Percentiles rank a stretch among this genome's conserved stretches.
phyloP scores from a whole-genome alignment of 179 eudicot genomes.

The Drosera spatulata region DNA sequence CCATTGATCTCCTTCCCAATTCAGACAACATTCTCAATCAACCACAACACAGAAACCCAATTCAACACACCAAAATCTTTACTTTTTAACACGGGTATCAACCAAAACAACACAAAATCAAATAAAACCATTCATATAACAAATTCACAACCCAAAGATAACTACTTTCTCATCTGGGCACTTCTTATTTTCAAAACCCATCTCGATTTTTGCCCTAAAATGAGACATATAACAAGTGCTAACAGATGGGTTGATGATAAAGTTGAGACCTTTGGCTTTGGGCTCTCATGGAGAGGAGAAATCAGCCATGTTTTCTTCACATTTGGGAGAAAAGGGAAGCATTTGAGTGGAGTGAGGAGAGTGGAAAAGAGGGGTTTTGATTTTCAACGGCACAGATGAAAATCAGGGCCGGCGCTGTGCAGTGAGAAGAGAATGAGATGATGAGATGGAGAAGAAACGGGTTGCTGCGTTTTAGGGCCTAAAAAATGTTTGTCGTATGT shows the following conservation, averaged over 20 bases:
- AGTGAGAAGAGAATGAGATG: too few relatives aligned
- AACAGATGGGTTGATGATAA: conserved; percentile 19
- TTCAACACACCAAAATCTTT: neutral
- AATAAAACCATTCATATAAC: neutral
- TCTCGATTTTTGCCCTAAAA: neutral
- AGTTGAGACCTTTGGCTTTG: neutral
- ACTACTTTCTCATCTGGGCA: neutral
- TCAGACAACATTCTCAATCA: conserved; percentile 37
- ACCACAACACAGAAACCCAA: neutral
- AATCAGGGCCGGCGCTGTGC: too few relatives aligned
- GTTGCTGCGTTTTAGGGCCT: too few relatives aligned
- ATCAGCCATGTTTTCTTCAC: conserved; percentile 12
- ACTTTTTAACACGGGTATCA: conserved; percentile 1
- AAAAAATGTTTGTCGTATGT: too few relatives aligned
- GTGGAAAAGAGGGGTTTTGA: too few relatives aligned
- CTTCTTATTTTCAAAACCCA: neutral
- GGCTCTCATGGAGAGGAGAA: neutral
- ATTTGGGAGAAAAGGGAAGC: neutral
- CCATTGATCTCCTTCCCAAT: conserved; percentile 47
- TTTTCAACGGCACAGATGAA: too few relatives aligned
- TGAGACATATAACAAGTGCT: neutral
- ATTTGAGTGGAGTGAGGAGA: neutral
- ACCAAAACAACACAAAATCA: conserved; percentile 5
- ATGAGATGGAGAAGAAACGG: too few relatives aligned
- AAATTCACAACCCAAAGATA: neutral